Evolutionary conservation across 2,329 filamentous ascomycete genomes (phyloP).

Genomic region (Pseudogymnoascus sp.): DNA sequence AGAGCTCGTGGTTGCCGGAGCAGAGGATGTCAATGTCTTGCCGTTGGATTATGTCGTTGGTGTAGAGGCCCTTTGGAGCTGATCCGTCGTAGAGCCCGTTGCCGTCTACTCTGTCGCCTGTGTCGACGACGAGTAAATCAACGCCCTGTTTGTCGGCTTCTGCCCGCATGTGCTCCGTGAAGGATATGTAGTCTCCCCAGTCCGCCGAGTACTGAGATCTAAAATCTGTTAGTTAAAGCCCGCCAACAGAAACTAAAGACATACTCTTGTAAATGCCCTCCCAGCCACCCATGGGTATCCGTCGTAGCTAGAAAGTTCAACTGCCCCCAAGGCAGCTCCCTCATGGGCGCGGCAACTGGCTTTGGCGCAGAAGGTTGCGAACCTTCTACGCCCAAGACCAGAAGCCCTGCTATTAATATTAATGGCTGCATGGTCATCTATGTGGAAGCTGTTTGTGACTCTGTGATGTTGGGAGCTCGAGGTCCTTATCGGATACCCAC

Average conservation of each 20-base stretch:
- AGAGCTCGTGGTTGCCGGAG: constrained; percentile 92
- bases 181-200: constrained; percentile 97
- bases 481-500: constrained; percentile 1
- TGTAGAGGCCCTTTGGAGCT: constrained; percentile 77
- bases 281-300: constrained; percentile 93
- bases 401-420: not conserved
- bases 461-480: not conserved
- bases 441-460: not conserved
- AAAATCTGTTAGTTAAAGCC: constrained; percentile 12
- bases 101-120: constrained; percentile 85
- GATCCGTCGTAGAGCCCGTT: constrained; percentile 93
- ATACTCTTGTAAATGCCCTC: constrained; percentile 84
- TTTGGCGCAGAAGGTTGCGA: constrained; percentile 72
- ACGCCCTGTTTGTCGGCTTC: constrained; percentile 69
- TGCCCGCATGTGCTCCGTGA: constrained; percentile 71
- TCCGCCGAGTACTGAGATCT: constrained; percentile 89
- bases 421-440: not conserved
- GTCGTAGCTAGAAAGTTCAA: constrained; percentile 97
- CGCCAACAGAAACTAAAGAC: constrained; percentile 19
- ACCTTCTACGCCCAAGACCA: not conserved
- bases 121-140: constrained; percentile 87
- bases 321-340: constrained; percentile 79
- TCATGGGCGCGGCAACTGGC: constrained; percentile 72
- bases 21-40: constrained; percentile 79
- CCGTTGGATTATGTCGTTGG: constrained; percentile 76